A percentile compares a stretch with the other conserved stretches of the same genome.
phyloP scores from a whole-genome alignment of 2,329 filamentous ascomycete species.

The Claviceps sp. region DNA sequence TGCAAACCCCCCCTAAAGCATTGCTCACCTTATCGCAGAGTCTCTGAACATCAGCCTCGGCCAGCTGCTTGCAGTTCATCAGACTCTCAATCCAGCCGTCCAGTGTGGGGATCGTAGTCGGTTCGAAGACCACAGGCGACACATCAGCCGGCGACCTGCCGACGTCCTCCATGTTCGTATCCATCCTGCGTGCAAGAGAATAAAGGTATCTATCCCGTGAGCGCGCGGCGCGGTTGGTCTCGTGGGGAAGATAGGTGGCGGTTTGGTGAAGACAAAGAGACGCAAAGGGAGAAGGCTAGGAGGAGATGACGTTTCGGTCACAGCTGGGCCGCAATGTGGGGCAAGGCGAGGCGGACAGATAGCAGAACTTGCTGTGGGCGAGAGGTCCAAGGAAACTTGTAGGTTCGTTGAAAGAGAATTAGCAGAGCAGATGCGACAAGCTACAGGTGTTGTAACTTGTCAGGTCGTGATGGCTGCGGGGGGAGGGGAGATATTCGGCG shows the following conservation, averaged over 20 bases:
- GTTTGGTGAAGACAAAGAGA: too few species aligned
- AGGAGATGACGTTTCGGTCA: conserved; percentile 19
- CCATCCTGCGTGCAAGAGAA: conserved; percentile 41
- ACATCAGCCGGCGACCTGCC: conserved; percentile 72
- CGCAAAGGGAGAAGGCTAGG: conserved; percentile 6
- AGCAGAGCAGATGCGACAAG: background rate
- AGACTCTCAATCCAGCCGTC: conserved; percentile 98
- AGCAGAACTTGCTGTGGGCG: background rate
- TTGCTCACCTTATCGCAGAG: conserved; percentile 82
- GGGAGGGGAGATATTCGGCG: background rate
- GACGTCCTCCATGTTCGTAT: conserved; percentile 98
- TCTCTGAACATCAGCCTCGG: conserved; percentile 86
- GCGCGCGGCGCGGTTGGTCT: conserved; percentile 8
- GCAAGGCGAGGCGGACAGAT: conserved; percentile 6
- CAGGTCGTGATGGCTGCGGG: background rate
- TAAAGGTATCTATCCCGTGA: conserved; percentile 7
- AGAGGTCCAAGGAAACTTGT: background rate
- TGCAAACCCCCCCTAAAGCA: background rate
- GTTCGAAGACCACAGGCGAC: conserved; percentile 59
- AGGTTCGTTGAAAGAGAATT: background rate
- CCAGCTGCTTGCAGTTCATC: conserved; percentile 97
- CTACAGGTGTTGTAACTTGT: background rate
- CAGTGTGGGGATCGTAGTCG: conserved; percentile 79
- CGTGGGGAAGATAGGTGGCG: conserved; percentile 6
- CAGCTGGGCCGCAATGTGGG: conserved; percentile 9